These are phyloP conservation scores for Parachaetomium inaequale DNA, from an alignment of 495 filamentous ascomycete genomes.

Conservation along the genomic window DNA sequence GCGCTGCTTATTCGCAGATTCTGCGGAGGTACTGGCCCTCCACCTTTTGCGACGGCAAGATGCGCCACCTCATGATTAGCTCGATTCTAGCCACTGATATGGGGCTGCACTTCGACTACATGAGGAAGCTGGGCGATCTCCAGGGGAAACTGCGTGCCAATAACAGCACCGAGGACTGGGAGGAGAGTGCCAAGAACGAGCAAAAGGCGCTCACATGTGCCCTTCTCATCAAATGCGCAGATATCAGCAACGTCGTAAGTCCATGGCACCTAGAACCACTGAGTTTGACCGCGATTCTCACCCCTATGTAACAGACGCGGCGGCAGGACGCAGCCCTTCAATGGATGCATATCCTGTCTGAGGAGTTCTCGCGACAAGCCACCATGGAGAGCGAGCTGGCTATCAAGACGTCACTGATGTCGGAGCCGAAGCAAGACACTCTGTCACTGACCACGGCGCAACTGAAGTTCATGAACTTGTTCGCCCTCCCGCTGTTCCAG, in stretches of 20 bases:
- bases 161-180: slow-evolving; percentile 63
- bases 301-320: slow-evolving; percentile 57
- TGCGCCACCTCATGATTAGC: slow-evolving; percentile 89
- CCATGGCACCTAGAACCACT: neutral
- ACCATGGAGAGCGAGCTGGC: slow-evolving; percentile 84
- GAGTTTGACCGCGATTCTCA: slow-evolving; percentile 26
- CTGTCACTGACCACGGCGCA: slow-evolving; percentile 82
- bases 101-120: slow-evolving; percentile 94
- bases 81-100: slow-evolving; percentile 96
- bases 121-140: slow-evolving; percentile 73
- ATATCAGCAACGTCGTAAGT: slow-evolving; percentile 95
- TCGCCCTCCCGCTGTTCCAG: slow-evolving; percentile 86
- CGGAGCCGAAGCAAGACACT: slow-evolving; percentile 78
- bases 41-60: slow-evolving; percentile 66
- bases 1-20: slow-evolving; percentile 95
- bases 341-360: slow-evolving; percentile 88
- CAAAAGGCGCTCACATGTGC: slow-evolving; percentile 77
- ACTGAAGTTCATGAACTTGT: slow-evolving; percentile 93
- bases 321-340: slow-evolving; percentile 73
- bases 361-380: slow-evolving; percentile 91
- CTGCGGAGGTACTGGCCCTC: slow-evolving; percentile 88
- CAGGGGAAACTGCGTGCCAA: slow-evolving; percentile 70
- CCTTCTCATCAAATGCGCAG: slow-evolving; percentile 93
- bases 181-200: slow-evolving; percentile 62
- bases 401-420: slow-evolving; percentile 81